Evolutionary conservation across 2,329 filamentous ascomycete genomes (phyloP).

Genomic region (Hypoxylon sp.): DNA sequence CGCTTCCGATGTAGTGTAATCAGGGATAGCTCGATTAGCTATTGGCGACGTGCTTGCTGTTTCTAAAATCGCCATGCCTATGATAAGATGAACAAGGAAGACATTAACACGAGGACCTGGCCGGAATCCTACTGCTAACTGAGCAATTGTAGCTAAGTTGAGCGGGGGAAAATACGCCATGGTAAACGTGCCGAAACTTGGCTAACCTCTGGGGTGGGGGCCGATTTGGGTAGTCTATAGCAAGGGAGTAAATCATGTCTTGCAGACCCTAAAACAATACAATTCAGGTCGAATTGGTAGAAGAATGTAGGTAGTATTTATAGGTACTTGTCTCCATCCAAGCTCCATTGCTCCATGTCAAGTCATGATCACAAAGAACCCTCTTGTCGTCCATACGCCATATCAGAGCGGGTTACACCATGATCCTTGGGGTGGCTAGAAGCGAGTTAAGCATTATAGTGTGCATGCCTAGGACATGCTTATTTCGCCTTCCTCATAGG

Average conservation of each 20-base stretch:
- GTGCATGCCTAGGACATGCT: background rate
- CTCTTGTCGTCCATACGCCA: background rate
- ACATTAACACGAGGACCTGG: background rate
- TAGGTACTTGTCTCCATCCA: background rate
- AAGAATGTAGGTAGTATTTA: background rate
- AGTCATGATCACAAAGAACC: background rate
- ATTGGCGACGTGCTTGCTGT: constrained; percentile 18
- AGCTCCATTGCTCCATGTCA: background rate
- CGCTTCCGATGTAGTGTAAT: constrained; percentile 59
- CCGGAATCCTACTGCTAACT: background rate
- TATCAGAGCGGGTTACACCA: background rate
- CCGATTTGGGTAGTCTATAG: background rate
- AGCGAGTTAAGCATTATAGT: constrained; percentile 8
- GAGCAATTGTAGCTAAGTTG: background rate
- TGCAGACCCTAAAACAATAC: background rate
- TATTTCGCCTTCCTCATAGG: constrained; percentile 36
- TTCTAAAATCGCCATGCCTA: constrained; percentile 19
- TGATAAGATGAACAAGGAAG: constrained; percentile 5
- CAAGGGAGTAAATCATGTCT: background rate
- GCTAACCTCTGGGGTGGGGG: constrained; percentile 10
- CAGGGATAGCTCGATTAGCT: constrained; percentile 38
- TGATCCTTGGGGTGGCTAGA: background rate
- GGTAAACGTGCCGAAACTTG: background rate
- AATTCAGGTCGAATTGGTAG: background rate
- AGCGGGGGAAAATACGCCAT: constrained; percentile 25